phyloP scores from a whole-genome alignment of 164 flowering plant species.

The Kingdonia uniflora region DNA sequence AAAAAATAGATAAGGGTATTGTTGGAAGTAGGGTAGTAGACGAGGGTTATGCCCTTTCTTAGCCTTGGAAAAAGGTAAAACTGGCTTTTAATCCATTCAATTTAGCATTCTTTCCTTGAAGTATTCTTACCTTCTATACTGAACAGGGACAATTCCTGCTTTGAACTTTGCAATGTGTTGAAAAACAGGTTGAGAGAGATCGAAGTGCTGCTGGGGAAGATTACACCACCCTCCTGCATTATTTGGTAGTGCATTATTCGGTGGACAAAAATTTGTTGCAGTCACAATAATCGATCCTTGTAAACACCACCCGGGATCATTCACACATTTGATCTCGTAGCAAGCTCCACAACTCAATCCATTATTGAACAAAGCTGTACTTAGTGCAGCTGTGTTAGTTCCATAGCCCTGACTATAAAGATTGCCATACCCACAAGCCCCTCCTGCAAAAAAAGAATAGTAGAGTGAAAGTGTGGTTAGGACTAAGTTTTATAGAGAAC shows the following conservation, averaged over 20 bases:
- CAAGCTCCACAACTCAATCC: conserved; percentile 73
- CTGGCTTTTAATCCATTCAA: no score
- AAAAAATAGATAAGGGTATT: no score
- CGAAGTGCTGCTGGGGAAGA: conserved; percentile 58
- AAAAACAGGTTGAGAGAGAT: conserved; percentile 60
- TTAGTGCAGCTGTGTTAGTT: conserved; percentile 59
- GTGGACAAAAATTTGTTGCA: conserved; percentile 80
- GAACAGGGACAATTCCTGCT: conserved; percentile 68
- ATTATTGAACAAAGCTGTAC: conserved; percentile 62
- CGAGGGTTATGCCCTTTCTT: no score
- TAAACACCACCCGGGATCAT: conserved; percentile 53
- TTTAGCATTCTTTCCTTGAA: no score
- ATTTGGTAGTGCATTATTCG: conserved; percentile 25
- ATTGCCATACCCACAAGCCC: conserved; percentile 87
- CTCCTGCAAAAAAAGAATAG: conserved; percentile 42
- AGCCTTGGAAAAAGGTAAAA: no score
- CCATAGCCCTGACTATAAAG: conserved; percentile 72
- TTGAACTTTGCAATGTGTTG: conserved; percentile 56
- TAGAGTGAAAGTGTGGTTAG: background rate
- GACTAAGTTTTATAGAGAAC: background rate
- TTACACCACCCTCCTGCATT: conserved; percentile 64
- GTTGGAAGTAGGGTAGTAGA: no score
- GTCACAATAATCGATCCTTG: conserved; percentile 55
- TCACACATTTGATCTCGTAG: conserved; percentile 41
- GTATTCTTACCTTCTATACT: conserved; percentile 53